Evolutionary conservation across 169 alveolate species (phyloP).

Genomic region (Amoebophrya sp.): DNA sequence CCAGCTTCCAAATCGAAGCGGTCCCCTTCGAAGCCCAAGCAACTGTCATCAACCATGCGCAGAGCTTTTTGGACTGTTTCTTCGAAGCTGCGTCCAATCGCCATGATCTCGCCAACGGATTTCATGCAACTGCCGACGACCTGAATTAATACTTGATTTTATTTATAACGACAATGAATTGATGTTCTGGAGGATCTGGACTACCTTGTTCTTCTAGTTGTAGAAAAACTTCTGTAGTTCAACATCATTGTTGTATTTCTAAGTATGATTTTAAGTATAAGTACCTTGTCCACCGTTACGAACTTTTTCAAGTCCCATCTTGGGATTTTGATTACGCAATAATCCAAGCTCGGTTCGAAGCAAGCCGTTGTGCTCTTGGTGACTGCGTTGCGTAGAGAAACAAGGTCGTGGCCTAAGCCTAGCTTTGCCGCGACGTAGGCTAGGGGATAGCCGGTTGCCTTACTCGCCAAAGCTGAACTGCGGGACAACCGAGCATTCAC

Average conservation of each 20-base stretch:
- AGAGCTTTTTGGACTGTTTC: constrained; percentile 80
- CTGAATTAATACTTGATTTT: too few relatives aligned
- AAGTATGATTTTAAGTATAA: too few relatives aligned
- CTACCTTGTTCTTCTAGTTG: too few relatives aligned
- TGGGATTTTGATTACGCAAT: constrained; percentile 73
- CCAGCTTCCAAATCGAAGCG: constrained; percentile 39
- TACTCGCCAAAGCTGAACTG: constrained; percentile 76
- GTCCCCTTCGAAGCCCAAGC: constrained; percentile 44
- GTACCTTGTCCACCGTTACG: constrained; percentile 64
- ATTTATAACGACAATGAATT: too few relatives aligned
- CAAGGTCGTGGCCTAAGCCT: constrained; percentile 69
- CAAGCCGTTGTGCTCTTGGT: constrained; percentile 72
- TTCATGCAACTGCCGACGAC: constrained; percentile 77
- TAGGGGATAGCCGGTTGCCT: constrained; percentile 82
- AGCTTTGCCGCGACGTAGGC: constrained; percentile 81
- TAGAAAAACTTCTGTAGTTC: too few relatives aligned
- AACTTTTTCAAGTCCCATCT: constrained; percentile 76
- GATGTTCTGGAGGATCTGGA: too few relatives aligned
- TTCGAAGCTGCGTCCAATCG: constrained; percentile 77
- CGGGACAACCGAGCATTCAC: constrained; percentile 79
- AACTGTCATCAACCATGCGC: constrained; percentile 53
- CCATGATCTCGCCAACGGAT: constrained; percentile 82
- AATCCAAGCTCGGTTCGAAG: constrained; percentile 79
- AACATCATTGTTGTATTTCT: too few relatives aligned
- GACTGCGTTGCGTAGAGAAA: constrained; percentile 38